Base-by-base conservation (phyloP, 768 basidiomycete genomes). In the Exidia glandulosa region DNA sequence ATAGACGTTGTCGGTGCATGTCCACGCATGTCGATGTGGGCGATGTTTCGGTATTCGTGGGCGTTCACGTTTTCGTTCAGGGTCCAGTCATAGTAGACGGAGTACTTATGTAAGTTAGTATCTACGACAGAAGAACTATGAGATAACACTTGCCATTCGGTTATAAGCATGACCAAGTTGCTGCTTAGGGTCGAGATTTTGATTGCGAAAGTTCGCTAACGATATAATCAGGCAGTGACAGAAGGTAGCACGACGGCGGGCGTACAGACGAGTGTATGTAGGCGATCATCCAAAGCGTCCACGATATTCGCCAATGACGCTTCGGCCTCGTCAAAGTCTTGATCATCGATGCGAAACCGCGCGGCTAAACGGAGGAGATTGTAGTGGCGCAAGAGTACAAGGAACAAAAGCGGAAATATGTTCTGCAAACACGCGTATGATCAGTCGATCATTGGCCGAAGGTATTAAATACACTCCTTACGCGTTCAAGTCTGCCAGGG, bases 361-460 rank as follows among this genome's bases (percentile, higher is more conserved):
- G 12, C 6, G 9, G 41, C 41, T 3, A 54, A 27, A 7, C 9
- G 25, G 6, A 76, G 62, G 25, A 73, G 69, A 37, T 71, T 64
- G 36, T 73, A 64, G 63, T 76, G 72, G 32, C 71, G 67, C 52
- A 68, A 63, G 31, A 74, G 62, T 0, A 75, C 63, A 0, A 77
- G 67, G 57, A 71, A 72, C 2, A 76, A 58, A n/a, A 76, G 62
- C 0, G 75, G 74, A 3, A 74, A 65, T 5, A 75, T 52, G 57
- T 70, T 70, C 74, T 76, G 31, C 19, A 41, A 65, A 33, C 27
- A 16, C n/a, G 32, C 47, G 14, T 33, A 25, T 23, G 25, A 57
- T n/a, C 25, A 27, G 50, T 14, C 27, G 7, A 3, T 5, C 30
- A 45, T n/a, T 27, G 50, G 9, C 12, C 25, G 54, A 30, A 32